A percentile compares a stretch with the other conserved stretches of the same genome.
These are phyloP conservation scores for Annulohypoxylon nitens DNA, from an alignment of 495 filamentous ascomycete genomes.

Conservation along the genomic window DNA sequence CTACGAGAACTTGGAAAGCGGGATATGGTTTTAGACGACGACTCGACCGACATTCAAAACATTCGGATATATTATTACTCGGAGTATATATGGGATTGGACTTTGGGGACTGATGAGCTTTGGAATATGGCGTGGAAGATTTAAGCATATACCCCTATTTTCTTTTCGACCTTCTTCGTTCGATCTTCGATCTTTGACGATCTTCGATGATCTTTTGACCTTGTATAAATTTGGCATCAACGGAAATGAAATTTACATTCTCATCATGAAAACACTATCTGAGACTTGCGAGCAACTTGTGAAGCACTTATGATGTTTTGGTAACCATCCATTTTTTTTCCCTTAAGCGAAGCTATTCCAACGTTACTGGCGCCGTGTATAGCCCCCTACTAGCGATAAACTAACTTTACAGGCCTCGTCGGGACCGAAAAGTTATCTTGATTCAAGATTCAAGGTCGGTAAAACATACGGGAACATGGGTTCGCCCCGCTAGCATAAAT, in stretches of 20 bases:
- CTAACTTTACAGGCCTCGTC: constrained; percentile 10
- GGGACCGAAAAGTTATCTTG: constrained; percentile 39
- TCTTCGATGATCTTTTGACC: constrained; percentile 30
- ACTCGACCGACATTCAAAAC: constrained; percentile 44
- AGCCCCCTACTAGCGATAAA: background rate
- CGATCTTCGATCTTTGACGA: constrained; percentile 27
- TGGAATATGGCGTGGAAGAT: constrained; percentile 46
- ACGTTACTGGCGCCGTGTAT: constrained; percentile 1
- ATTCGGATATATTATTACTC: constrained; percentile 38
- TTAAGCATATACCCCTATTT: constrained; percentile 49
- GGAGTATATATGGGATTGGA: constrained; percentile 49
- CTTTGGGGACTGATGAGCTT: constrained; percentile 32
- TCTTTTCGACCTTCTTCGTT: constrained; percentile 35
- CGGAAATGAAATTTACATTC: constrained; percentile 28
- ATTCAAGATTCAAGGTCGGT: constrained; percentile 15
- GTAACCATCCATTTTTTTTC: background rate
- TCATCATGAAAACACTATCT: constrained; percentile 20
- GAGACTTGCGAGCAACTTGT: background rate
- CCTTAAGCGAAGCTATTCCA: background rate
- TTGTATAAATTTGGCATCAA: constrained; percentile 42
- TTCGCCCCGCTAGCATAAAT: constrained; percentile 22
- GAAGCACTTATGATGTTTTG: constrained; percentile 6
- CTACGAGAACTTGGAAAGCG: constrained; percentile 33
- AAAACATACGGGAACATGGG: constrained; percentile 38
- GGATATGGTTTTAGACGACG: constrained; percentile 43